Base-by-base conservation (phyloP, 169 alveolate species). In the Sarcocystis neurona region DNA sequence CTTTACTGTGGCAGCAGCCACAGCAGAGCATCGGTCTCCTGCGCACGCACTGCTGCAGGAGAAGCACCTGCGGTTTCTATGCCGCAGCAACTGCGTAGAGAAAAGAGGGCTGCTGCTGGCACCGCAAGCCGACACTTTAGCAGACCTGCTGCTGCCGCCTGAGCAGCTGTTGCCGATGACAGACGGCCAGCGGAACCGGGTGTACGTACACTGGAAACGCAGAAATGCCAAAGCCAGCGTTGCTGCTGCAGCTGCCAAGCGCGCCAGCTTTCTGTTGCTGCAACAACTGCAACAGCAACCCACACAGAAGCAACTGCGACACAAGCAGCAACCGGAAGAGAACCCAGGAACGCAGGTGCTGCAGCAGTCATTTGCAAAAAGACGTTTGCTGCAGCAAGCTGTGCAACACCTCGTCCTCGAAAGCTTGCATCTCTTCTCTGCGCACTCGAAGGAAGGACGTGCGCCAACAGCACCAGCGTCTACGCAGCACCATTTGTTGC, bases 1-100 rank as follows among this genome's bases (percentile, higher is more conserved):
- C n/a, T n/a, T n/a, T n/a, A n/a, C n/a, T n/a, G n/a, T n/a, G 30
- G 75, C 15, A 10, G 75, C 75, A 63, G 15, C 75, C 5, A 37
- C 15, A 63, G 75, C 15, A 27, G 10, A 27, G 39, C 10, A 63
- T n/a, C 93, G 56, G 84, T 85, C 60, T 46, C 90, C 68, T 50
- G n/a, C 46, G 4, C 32, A 46, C 56, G 37, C 50, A 12, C 75
- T 84, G 2, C 43, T 89, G 41, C 84, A 89, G 44, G 94, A 92
- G 90, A 89, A 92, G 78, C 94, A 92, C 66, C 91, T 92, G 92
- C 90, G 94, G 43, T 92, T 89, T 63, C 84, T 86, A 41, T 53
- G 91, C 34, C 87, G 91, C 43, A 87, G 92, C n/a, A 92, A 89
- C 79, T 82, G 87, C 92, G 85, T 92, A 46, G 80, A 89, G 41